A percentile compares a stretch with the other conserved stretches of the same genome.
phyloP scores from a whole-genome alignment of 2,329 filamentous ascomycete species.

The Conoideocrella luteorostrata region DNA sequence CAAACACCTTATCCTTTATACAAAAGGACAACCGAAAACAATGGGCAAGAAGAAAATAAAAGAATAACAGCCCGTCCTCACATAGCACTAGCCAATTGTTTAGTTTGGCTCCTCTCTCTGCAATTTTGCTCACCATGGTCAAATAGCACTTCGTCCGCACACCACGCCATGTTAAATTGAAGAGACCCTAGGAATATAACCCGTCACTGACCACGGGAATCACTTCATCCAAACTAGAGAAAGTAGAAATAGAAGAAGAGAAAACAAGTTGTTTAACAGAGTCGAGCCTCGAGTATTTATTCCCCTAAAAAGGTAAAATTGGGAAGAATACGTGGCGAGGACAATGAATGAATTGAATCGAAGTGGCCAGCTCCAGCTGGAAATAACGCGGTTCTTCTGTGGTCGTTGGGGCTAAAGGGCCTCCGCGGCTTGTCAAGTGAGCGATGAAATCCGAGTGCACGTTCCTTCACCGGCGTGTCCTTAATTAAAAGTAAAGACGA shows the following conservation, averaged over 20 bases:
- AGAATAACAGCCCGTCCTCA: not conserved
- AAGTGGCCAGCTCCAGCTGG: not conserved
- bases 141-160: not conserved
- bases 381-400: not conserved
- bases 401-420: no score
- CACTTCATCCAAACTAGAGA: not conserved
- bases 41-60: not conserved
- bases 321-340: no score
- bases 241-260: not conserved
- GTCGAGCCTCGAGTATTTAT: no score
- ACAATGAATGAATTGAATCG: not conserved
- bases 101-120: not conserved
- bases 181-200: not conserved
- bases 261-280: no score
- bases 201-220: not conserved
- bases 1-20: conserved; percentile 5
- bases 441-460: no score
- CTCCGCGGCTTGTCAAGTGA: no score
- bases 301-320: no score
- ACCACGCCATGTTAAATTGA: conserved; percentile 3
- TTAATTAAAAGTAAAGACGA: no score
- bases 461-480: no score
- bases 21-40: conserved; percentile 2
- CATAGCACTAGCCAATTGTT: not conserved
- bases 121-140: not conserved